Conservation (phyloP, 805 yeast species). For the Tetrapisispora phaffii region DNA sequence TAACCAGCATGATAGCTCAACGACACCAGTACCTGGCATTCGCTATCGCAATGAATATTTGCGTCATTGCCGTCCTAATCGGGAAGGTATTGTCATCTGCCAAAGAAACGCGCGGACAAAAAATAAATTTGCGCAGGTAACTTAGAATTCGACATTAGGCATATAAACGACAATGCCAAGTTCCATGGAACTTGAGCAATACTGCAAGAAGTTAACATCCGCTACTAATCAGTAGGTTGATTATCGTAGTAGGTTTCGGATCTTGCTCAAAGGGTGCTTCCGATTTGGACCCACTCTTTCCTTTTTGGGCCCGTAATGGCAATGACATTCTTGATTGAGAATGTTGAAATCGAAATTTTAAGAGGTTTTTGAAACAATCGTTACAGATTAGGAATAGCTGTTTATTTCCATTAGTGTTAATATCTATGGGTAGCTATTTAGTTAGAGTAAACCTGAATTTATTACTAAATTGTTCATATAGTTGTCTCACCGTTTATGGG, state of each 20-base stretch:
- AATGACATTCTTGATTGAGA: constrained; percentile 1
- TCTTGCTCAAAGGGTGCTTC: too few relatives aligned
- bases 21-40: background rate
- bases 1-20: too few relatives aligned
- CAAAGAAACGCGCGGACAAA: background rate
- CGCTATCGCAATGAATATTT: background rate
- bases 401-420: too few relatives aligned
- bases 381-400: background rate
- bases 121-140: too few relatives aligned
- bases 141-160: too few relatives aligned
- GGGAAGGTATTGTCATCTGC: background rate
- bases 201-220: too few relatives aligned
- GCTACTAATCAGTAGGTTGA: too few relatives aligned
- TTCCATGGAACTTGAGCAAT: too few relatives aligned
- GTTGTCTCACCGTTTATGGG: background rate
- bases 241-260: too few relatives aligned
- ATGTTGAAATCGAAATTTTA: background rate
- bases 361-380: too few relatives aligned
- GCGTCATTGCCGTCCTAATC: constrained; percentile 2
- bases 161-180: too few relatives aligned
- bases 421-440: background rate
- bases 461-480: too few relatives aligned
- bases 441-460: background rate
- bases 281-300: background rate
- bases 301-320: background rate